A percentile compares a stretch with the other conserved stretches of the same genome.
Conservation (phyloP, 1,139 yeast genomes). For the Taphrina flavorubra region DNA sequence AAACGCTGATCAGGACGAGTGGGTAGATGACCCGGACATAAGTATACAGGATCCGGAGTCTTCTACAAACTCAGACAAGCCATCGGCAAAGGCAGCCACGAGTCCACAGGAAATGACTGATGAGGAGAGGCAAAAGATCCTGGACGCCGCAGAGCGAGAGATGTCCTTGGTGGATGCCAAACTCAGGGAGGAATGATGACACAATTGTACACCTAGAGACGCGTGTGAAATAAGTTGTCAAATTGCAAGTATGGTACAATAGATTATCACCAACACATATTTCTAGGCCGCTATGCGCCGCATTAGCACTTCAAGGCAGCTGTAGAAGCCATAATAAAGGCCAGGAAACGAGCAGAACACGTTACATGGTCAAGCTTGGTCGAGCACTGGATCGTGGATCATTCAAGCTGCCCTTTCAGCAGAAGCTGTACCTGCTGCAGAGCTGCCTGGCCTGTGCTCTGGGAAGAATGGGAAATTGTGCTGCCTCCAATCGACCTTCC, state of each 20-base stretch:
- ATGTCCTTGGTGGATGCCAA: slow-evolving; percentile 22
- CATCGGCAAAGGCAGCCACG: not conserved
- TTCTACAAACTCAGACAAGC: not conserved
- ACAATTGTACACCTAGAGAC: not conserved
- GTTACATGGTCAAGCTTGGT: too few relatives aligned
- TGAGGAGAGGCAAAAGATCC: slow-evolving; percentile 15
- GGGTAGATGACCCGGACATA: slow-evolving; percentile 23
- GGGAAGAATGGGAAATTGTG: too few relatives aligned
- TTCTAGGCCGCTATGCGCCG: not conserved
- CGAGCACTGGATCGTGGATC: too few relatives aligned
- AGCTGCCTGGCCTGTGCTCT: too few relatives aligned
- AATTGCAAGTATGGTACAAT: not conserved
- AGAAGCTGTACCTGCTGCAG: too few relatives aligned
- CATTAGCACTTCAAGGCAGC: too few relatives aligned
- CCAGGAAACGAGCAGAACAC: too few relatives aligned
- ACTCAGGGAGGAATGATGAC: slow-evolving; percentile 1
- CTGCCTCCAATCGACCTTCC: not conserved
- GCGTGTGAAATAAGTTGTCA: too few relatives aligned
- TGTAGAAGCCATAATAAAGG: too few relatives aligned
- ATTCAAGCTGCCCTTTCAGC: too few relatives aligned
- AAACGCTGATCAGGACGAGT: slow-evolving; percentile 9
- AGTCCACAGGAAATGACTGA: slow-evolving; percentile 10
- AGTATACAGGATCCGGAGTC: not conserved
- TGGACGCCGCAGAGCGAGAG: slow-evolving; percentile 30
- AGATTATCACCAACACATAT: not conserved